A percentile compares a stretch with the other conserved stretches of the same genome.
These are phyloP conservation scores for Nannochloropsis granulata DNA, from an alignment of 108 stramenopile species.

Conservation along the genomic window DNA sequence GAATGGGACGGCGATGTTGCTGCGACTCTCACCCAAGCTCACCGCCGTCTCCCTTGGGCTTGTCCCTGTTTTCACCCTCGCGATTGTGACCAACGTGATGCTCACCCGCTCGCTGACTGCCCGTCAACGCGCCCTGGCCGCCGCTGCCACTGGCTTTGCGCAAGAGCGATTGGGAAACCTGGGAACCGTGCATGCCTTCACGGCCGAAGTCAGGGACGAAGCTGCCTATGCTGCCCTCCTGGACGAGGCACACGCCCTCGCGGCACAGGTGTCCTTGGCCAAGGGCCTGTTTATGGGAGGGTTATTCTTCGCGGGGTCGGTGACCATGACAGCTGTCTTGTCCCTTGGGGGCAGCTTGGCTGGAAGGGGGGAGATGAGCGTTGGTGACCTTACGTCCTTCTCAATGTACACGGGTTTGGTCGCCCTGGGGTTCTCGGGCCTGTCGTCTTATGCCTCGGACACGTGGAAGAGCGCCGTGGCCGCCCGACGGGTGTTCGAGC, in stretches of 20 bases:
- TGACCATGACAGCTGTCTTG: constrained; percentile 18
- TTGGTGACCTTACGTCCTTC: constrained; percentile 25
- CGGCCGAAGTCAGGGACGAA: neutral
- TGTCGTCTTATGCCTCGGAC: neutral
- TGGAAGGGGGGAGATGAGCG: constrained; percentile 22
- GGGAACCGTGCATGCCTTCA: constrained; percentile 1
- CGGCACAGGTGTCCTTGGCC: constrained; percentile 1
- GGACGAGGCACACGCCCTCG: neutral
- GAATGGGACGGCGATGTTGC: constrained; percentile 19
- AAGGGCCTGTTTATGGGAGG: constrained; percentile 14
- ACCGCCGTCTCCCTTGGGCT: constrained; percentile 21
- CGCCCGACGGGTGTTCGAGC: constrained; percentile 14
- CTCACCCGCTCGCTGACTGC: constrained; percentile 1
- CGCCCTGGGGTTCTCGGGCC: constrained; percentile 27
- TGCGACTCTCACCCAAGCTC: constrained; percentile 15
- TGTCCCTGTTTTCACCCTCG: constrained; percentile 13
- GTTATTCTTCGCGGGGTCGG: constrained; percentile 4
- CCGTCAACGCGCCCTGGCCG: constrained; percentile 2
- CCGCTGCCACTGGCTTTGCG: constrained; percentile 14
- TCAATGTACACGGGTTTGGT: constrained; percentile 29
- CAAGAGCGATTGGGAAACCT: constrained; percentile 18
- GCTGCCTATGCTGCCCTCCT: neutral
- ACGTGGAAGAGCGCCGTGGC: neutral
- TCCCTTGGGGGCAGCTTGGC: constrained; percentile 23
- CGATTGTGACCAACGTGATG: constrained; percentile 11